Base-by-base conservation (phyloP, 176 grass and related monocot species). In the Oryza nivara region DNA sequence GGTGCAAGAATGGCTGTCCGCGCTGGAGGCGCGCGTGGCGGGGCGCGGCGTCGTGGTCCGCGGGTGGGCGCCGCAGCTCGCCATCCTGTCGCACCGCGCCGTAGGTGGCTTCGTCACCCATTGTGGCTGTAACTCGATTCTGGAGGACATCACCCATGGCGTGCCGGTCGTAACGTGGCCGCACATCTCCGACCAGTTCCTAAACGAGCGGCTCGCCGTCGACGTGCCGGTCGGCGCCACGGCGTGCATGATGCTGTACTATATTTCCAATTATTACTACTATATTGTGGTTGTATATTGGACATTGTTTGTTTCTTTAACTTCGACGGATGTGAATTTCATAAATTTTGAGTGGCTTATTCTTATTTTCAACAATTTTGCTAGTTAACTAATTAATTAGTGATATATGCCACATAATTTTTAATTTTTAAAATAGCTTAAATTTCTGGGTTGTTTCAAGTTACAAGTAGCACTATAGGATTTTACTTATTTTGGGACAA, bases 141-240 rank as follows among this genome's bases (percentile, higher is more conserved):
- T 86, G 4, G 91, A 92, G 86, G 20, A 82, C 67, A 26, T 92
- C 25, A n/a, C 90, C 14, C 28, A 81, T 9, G 91, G 91, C 48
- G 80, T 92, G 71, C 84, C 87, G 3, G 68, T 92, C 45, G 73
- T 85, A 3, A 93, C 91, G 11, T 93, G 85, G 91, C 88, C 91
- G 12, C 88, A 88, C 13, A 90, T 90, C 46, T 9, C 68, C 7
- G 88, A 93, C 23, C 91, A 93, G 85, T 93, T 93, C 52, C 4
- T 93, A 6, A 93, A 93, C 82, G 88, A 93, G 74, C 83, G 82
- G 68, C 52, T 90, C 63, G 73, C 9, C 1, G 88, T 93, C 9
- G 64, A 90, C 38, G 88, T 93, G 11, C 78, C 68, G 7, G 3
- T 88, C 20, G 90, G 90, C 9, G 90, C 4, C 9, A 64, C 35